phyloP scores from a whole-genome alignment of 257 asterid species.

The Osmanthus fragrans region DNA sequence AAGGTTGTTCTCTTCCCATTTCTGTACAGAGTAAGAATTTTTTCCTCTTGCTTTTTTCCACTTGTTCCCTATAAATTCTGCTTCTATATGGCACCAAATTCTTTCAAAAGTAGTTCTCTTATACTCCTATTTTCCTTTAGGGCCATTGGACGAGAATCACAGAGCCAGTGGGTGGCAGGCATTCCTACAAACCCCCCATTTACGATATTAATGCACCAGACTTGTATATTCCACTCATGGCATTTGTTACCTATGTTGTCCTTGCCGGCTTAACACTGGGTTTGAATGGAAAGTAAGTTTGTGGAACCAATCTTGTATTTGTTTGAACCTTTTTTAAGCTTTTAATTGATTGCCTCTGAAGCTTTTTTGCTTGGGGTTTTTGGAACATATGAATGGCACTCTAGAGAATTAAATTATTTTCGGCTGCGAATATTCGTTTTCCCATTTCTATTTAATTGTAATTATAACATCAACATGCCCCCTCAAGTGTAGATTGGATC shows the following conservation, averaged over 20 bases:
- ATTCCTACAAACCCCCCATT: conserved; percentile 13
- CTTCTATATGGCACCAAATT: neutral
- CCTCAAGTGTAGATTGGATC: neutral
- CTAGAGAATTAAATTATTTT: neutral
- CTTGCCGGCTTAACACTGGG: neutral
- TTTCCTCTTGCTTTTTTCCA: neutral
- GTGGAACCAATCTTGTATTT: neutral
- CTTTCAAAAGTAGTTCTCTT: neutral
- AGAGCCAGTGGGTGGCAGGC: conserved; percentile 13
- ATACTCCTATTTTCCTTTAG: neutral
- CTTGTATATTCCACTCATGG: conserved; percentile 20
- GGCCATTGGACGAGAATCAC: conserved; percentile 23
- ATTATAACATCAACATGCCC: neutral
- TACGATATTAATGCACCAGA: conserved; percentile 21
- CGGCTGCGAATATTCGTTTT: neutral
- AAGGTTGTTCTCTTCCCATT: conserved; percentile 16
- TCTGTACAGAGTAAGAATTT: conserved; percentile 12
- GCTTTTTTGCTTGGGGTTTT: neutral
- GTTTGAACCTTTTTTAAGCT: neutral
- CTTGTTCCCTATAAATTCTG: neutral
- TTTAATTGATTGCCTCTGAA: neutral
- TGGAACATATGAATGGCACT: neutral
- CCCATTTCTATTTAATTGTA: neutral
- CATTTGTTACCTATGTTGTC: conserved; percentile 8
- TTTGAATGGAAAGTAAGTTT: conserved; percentile 1